A percentile compares a stretch with the other conserved stretches of the same genome.
Evolutionary conservation across 2,329 filamentous ascomycete species (phyloP).

Genomic region (Exophiala phaeomuriformis): DNA sequence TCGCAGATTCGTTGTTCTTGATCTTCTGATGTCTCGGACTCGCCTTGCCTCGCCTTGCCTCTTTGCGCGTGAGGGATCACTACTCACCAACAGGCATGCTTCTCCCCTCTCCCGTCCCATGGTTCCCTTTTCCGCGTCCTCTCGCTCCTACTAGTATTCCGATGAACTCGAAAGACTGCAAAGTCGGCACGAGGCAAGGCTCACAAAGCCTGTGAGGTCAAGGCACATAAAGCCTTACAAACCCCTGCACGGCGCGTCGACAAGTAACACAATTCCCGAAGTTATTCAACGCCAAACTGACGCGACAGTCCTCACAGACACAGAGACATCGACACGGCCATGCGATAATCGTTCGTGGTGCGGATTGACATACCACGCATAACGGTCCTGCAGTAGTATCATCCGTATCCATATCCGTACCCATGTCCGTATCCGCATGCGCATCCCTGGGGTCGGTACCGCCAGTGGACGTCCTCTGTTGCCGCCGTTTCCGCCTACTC

Average conservation of each 20-base stretch:
- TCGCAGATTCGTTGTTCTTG: too few species aligned
- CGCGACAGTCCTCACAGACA: conserved; percentile 88
- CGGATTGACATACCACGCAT: conserved; percentile 87
- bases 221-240: conserved; percentile 85
- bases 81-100: too few species aligned
- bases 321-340: conserved; percentile 96
- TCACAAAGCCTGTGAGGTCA: conserved; percentile 21
- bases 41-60: too few species aligned
- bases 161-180: too few species aligned
- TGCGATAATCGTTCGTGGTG: conserved; percentile 79
- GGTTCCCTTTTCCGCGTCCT: too few species aligned
- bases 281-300: conserved; percentile 92
- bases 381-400: conserved; percentile 56
- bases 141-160: too few species aligned
- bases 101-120: too few species aligned
- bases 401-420: conserved; percentile 9
- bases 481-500: conserved; percentile 38
- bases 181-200: too few species aligned
- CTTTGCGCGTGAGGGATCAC: too few species aligned
- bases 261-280: conserved; percentile 96
- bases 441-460: background rate
- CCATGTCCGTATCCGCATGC: background rate
- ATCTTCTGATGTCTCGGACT: too few species aligned
- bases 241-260: conserved; percentile 77
- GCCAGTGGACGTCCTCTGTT: background rate